Conservation (phyloP, 2,329 filamentous ascomycete genomes). For the Didymella sp. region DNA sequence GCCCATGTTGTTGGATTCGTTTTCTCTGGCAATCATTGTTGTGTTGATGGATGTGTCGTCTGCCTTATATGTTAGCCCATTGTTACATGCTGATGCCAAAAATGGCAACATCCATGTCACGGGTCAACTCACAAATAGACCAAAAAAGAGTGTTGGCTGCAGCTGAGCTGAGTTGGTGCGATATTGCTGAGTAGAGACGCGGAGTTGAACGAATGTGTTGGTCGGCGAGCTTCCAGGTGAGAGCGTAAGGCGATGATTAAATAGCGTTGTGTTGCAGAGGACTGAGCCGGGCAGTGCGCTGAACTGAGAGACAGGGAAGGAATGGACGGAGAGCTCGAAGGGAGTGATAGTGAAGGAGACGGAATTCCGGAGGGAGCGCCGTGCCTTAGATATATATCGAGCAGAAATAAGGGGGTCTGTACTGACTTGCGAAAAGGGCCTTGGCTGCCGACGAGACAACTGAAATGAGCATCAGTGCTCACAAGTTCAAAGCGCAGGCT, state of each 20-base stretch:
- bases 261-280: constrained; percentile 40
- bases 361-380: constrained; percentile 38
- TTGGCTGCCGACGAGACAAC: constrained; percentile 50
- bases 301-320: constrained; percentile 22
- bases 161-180: constrained; percentile 33
- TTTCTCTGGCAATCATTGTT: constrained; percentile 53
- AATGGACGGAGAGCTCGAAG: constrained; percentile 38
- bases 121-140: constrained; percentile 30
- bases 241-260: constrained; percentile 30
- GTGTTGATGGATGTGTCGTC: constrained; percentile 29
- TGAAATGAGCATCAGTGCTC: constrained; percentile 49
- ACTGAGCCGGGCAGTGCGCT: constrained; percentile 41
- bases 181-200: constrained; percentile 17
- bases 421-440: constrained; percentile 41
- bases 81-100: constrained; percentile 27
- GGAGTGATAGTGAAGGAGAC: constrained; percentile 33
- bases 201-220: constrained; percentile 30
- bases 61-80: constrained; percentile 44
- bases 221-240: constrained; percentile 22
- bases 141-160: constrained; percentile 27
- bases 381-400: constrained; percentile 42
- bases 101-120: constrained; percentile 18
- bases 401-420: constrained; percentile 40
- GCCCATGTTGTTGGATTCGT: constrained; percentile 55
- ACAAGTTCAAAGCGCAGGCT: constrained; percentile 45